These are phyloP conservation scores for Aspergillus sp. DNA, from an alignment of 2,329 filamentous ascomycete species.

Conservation along the genomic window DNA sequence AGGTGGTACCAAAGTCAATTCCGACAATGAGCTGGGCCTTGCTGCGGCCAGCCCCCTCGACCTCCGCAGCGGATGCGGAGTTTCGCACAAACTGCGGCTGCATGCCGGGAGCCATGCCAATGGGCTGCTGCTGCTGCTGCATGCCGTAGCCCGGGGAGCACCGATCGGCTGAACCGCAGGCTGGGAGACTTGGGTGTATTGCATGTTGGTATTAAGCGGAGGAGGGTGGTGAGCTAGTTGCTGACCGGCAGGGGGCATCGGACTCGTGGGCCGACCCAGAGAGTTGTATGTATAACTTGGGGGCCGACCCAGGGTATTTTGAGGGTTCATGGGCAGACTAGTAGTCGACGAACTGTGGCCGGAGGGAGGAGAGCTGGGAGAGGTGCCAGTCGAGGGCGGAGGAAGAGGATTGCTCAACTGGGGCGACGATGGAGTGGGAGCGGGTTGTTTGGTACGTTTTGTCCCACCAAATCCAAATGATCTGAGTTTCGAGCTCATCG, in stretches of 20 bases:
- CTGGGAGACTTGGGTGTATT: slow-evolving; percentile 48
- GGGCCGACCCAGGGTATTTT: slow-evolving; percentile 54
- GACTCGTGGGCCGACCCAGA: slow-evolving; percentile 46
- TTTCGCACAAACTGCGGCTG: slow-evolving; percentile 27
- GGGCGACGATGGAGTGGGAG: slow-evolving; percentile 17
- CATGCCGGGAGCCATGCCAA: slow-evolving; percentile 20
- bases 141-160: slow-evolving; percentile 44
- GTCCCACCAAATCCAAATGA: slow-evolving; percentile 46
- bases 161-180: slow-evolving; percentile 30
- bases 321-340: slow-evolving; percentile 53
- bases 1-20: slow-evolving; percentile 98
- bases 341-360: slow-evolving; percentile 43
- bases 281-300: slow-evolving; percentile 56
- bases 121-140: slow-evolving; percentile 27
- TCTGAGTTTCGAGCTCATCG: slow-evolving; percentile 50
- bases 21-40: slow-evolving; percentile 98
- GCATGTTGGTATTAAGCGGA: slow-evolving; percentile 52
- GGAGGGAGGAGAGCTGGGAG: slow-evolving; percentile 32
- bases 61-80: slow-evolving; percentile 51
- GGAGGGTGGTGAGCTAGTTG: slow-evolving; percentile 43
- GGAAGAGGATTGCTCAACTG: slow-evolving; percentile 5
- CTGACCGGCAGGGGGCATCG: slow-evolving; percentile 42
- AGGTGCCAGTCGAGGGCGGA: slow-evolving; percentile 19
- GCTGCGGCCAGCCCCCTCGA: slow-evolving; percentile 81
- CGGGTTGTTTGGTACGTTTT: slow-evolving; percentile 45